These are phyloP conservation scores for Exophiala xenobiotica DNA, from an alignment of 2,329 filamentous ascomycete species.

Conservation along the genomic window DNA sequence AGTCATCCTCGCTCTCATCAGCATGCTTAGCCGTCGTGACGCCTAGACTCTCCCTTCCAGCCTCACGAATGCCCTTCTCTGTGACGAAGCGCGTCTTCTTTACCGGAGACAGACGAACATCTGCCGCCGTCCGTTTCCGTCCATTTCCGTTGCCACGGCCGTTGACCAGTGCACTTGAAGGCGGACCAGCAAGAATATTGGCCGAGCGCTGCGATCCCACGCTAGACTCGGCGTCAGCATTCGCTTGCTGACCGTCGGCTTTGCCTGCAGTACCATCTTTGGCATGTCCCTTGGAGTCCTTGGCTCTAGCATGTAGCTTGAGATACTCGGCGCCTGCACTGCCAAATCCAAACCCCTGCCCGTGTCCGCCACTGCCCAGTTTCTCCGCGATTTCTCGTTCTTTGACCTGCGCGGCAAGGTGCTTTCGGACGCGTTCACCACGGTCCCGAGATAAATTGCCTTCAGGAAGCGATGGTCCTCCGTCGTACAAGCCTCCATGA, in stretches of 20 bases:
- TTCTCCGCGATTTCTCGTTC: conserved; percentile 47
- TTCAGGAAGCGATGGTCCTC: conserved; percentile 43
- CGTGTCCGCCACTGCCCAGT: conserved; percentile 33
- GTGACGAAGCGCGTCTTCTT: conserved; percentile 70
- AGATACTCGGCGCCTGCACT: conserved; percentile 48
- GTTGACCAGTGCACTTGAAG: conserved; percentile 5
- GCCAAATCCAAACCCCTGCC: conserved; percentile 25
- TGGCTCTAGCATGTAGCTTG: conserved; percentile 31
- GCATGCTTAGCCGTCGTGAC: conserved; percentile 50
- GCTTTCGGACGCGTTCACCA: conserved; percentile 44
- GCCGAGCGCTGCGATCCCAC: conserved; percentile 1
- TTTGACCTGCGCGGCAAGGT: conserved; percentile 43
- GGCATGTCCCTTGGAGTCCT: not conserved
- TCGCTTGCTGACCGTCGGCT: not conserved
- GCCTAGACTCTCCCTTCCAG: conserved; percentile 68
- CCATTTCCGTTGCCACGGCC: conserved; percentile 12
- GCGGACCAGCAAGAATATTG: conserved; percentile 11
- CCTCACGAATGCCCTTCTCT: conserved; percentile 72
- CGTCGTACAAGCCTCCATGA: conserved; percentile 1
- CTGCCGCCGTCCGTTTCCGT: conserved; percentile 37
- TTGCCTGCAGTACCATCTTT: not conserved
- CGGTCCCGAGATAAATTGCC: conserved; percentile 43
- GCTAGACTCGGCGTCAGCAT: not conserved
- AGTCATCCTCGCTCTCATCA: conserved; percentile 52
- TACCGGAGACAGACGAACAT: conserved; percentile 42